Conservation (phyloP, 1,284 basidiomycete genomes). For the Naganishia sp. region DNA sequence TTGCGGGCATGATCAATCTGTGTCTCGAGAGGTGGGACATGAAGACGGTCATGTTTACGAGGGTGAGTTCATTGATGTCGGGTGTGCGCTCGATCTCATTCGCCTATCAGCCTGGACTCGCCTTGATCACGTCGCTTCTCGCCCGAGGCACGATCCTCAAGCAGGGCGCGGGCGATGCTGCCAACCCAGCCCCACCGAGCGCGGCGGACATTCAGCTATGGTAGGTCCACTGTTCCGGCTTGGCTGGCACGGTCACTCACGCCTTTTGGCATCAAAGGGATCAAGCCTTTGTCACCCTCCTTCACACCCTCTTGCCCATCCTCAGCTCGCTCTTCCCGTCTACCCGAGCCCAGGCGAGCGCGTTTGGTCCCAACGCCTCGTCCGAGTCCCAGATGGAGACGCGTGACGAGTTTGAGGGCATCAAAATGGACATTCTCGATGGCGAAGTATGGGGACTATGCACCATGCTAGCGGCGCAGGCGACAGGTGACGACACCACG, state of each 20-base stretch:
- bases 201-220: constrained; percentile 81
- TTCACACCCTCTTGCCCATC: constrained; percentile 73
- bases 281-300: constrained; percentile 78
- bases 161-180: constrained; percentile 57
- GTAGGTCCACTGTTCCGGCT: constrained; percentile 56
- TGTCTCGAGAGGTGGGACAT: constrained; percentile 80
- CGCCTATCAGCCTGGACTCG: constrained; percentile 74
- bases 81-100: constrained; percentile 17
- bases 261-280: constrained; percentile 58
- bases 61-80: constrained; percentile 58
- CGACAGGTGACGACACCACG: constrained; percentile 77
- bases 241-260: neutral
- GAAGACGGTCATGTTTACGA: constrained; percentile 65
- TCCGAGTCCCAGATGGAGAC: constrained; percentile 48
- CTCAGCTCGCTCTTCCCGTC: constrained; percentile 86
- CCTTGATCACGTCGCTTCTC: constrained; percentile 86
- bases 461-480: constrained; percentile 80
- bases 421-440: constrained; percentile 53
- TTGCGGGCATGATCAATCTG: constrained; percentile 83
- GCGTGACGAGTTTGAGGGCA: constrained; percentile 70
- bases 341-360: constrained; percentile 65
- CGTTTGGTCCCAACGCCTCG: constrained; percentile 55
- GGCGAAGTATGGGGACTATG: constrained; percentile 54
- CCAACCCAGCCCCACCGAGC: constrained; percentile 56
- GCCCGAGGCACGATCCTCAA: constrained; percentile 89